These are phyloP conservation scores for Suhomyces prunicola DNA, from an alignment of 805 yeast species.

Conservation along the genomic window DNA sequence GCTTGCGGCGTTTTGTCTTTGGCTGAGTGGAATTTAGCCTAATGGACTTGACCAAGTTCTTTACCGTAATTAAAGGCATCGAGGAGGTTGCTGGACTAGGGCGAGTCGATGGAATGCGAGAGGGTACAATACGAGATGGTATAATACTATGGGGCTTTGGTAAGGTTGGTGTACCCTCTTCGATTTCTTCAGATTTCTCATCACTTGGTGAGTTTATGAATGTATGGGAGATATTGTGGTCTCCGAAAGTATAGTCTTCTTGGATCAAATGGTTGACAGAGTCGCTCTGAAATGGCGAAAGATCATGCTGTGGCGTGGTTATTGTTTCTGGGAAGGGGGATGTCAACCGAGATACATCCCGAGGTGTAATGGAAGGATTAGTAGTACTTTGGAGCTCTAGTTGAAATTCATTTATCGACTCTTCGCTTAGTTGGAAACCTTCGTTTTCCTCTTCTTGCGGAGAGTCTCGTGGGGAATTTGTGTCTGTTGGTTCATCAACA, in stretches of 20 bases:
- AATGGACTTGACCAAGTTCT: slow-evolving; percentile 13
- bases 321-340: neutral
- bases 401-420: neutral
- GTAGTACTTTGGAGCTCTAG: no score
- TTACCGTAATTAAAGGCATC: slow-evolving; percentile 14
- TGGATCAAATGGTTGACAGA: slow-evolving; percentile 9
- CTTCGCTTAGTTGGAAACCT: neutral
- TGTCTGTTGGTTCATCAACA: neutral
- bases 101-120: neutral
- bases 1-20: neutral
- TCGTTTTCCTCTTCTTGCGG: neutral
- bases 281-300: slow-evolving; percentile 1
- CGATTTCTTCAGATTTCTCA: neutral
- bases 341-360: neutral
- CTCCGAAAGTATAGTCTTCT: slow-evolving; percentile 12
- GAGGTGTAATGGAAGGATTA: neutral
- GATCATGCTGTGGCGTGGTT: neutral
- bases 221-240: slow-evolving; percentile 3
- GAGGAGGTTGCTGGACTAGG: neutral
- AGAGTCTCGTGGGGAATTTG: neutral
- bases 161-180: neutral
- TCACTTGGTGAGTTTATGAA: slow-evolving; percentile 2
- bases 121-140: neutral
- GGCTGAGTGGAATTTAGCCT: slow-evolving; percentile 1
- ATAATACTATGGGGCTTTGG: neutral